phyloP scores from a whole-genome alignment of 2,329 filamentous ascomycete species.

The Pyrenophora graminea region DNA sequence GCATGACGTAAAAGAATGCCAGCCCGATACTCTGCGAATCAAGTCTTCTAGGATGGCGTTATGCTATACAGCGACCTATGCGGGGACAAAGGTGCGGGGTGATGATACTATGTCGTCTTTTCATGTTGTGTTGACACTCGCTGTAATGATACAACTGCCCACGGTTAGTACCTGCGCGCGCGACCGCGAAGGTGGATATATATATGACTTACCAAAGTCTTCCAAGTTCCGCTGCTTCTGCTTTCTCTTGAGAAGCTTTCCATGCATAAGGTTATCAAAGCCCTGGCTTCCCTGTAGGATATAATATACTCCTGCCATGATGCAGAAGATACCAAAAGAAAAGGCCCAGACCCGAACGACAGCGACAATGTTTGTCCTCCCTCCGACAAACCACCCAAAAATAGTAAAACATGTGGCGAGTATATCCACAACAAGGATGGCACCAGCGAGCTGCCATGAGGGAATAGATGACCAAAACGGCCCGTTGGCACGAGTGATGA shows the following conservation, averaged over 20 bases:
- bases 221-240: conserved; percentile 83
- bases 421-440: conserved; percentile 80
- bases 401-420: conserved; percentile 83
- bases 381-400: conserved; percentile 78
- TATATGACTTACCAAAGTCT: conserved; percentile 75
- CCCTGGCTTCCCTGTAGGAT: conserved; percentile 76
- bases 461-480: conserved; percentile 90
- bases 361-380: conserved; percentile 75
- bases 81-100: background rate
- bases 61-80: background rate
- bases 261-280: conserved; percentile 93
- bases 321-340: conserved; percentile 85
- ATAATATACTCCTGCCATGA: conserved; percentile 79
- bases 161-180: conserved; percentile 52
- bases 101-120: conserved; percentile 71
- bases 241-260: conserved; percentile 79
- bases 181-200: background rate
- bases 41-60: background rate
- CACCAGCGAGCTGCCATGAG: conserved; percentile 80
- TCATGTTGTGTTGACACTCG: conserved; percentile 91
- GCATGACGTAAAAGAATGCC: background rate
- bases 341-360: conserved; percentile 90
- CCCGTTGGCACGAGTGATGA: conserved; percentile 91
- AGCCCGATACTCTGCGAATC: background rate
- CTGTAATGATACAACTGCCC: conserved; percentile 80